phyloP scores from a whole-genome alignment of 2,329 filamentous ascomycete species.

The Fusarium chuoi region DNA sequence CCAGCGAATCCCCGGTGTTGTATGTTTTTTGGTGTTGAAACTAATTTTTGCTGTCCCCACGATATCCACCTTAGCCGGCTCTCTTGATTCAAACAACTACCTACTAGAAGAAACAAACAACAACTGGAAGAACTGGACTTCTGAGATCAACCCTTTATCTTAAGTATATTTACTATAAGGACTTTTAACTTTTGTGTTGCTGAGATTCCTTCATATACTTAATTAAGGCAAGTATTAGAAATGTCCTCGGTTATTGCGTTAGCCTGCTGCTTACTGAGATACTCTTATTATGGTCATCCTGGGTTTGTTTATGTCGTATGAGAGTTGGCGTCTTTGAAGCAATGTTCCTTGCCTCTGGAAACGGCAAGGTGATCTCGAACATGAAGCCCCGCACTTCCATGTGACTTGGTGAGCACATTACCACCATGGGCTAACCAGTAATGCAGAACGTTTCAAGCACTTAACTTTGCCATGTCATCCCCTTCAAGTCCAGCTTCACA shows the following conservation, averaged over 20 bases:
- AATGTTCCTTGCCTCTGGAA: accelerated
- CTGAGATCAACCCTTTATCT: accelerated
- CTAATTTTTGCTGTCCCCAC: neutral
- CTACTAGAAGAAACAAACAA: neutral
- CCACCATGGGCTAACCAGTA: neutral
- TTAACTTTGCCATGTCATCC: neutral
- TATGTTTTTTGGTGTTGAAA: neutral
- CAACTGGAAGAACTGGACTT: neutral
- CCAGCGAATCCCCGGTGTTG: slow-evolving; percentile 13
- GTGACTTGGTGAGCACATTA: neutral
- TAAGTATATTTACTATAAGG: accelerated
- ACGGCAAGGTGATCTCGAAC: accelerated
- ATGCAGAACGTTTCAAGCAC: neutral
- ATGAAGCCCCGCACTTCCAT: neutral
- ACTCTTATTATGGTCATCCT: accelerated
- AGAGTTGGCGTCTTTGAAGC: accelerated
- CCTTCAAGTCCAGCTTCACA: neutral
- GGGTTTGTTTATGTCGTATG: accelerated
- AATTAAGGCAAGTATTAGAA: accelerated
- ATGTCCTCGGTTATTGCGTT: neutral
- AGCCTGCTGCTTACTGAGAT: neutral
- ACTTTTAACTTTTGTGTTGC: too few relatives aligned
- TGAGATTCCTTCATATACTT: neutral
- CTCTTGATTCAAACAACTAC: neutral
- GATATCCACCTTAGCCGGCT: neutral